A percentile compares a stretch with the other conserved stretches of the same genome.
phyloP scores from a whole-genome alignment of 2,329 filamentous ascomycete genomes.

The Alternaria ventricosa region DNA sequence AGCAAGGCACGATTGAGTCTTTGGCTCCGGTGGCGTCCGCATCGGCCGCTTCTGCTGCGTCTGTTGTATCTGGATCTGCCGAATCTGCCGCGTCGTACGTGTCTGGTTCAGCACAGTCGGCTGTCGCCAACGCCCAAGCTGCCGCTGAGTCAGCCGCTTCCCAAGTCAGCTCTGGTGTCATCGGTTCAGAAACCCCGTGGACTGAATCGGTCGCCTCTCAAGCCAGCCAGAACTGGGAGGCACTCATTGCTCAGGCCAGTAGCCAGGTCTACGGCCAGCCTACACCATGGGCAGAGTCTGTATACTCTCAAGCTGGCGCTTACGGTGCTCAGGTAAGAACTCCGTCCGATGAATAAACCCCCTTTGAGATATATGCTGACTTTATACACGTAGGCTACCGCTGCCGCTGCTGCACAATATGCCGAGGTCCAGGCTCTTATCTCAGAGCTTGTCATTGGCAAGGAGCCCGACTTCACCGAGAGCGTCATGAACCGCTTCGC shows the following conservation, averaged over 20 bases:
- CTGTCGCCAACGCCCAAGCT: constrained; percentile 56
- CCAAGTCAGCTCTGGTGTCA: constrained; percentile 53
- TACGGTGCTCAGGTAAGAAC: constrained; percentile 61
- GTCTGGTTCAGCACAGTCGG: constrained; percentile 44
- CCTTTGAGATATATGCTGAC: background rate
- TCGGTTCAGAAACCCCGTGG: constrained; percentile 58
- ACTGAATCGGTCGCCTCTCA: constrained; percentile 62
- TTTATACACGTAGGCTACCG: constrained; percentile 56
- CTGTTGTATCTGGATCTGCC: constrained; percentile 53
- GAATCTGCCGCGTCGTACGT: constrained; percentile 58
- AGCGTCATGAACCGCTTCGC: constrained; percentile 76
- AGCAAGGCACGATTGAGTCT: constrained; percentile 44
- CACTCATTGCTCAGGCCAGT: constrained; percentile 69
- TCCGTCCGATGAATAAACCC: background rate
- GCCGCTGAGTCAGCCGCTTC: constrained; percentile 55
- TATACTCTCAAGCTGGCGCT: constrained; percentile 60
- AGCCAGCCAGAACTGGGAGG: constrained; percentile 69
- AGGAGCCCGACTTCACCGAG: constrained; percentile 81
- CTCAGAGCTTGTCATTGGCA: constrained; percentile 76
- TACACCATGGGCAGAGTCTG: constrained; percentile 55
- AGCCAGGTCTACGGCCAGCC: constrained; percentile 73
- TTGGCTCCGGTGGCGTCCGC: constrained; percentile 48
- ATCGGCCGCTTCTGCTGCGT: constrained; percentile 49
- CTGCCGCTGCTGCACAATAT: constrained; percentile 68
- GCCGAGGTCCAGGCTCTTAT: constrained; percentile 73